Evolutionary conservation across 768 basidiomycete genomes (phyloP), one percentile per base, ranked within the genome.

Genomic region (Tricholoma flavovirens): DNA sequence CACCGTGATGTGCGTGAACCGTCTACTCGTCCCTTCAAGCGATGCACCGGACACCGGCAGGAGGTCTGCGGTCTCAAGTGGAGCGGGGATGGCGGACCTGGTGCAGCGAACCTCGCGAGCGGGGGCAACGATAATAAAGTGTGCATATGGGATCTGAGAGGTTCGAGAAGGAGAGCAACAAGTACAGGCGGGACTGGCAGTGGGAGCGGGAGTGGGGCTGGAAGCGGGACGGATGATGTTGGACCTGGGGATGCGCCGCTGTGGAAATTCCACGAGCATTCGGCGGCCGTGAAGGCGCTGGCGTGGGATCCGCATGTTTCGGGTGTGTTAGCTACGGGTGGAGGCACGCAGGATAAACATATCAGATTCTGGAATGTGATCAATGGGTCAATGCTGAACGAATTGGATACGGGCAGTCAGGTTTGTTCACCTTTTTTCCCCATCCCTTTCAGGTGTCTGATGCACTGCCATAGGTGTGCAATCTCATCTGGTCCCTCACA

Each of bases 41-140:
- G 79, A 46, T 87, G 85, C 58, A 74, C 82, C 0, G 90, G 87
- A 0, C 91, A 93, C 66, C 75, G 87, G 24, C 97, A 99, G 66
- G 96, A 98, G 68, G 94, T 99, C 1, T 99, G 96, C 67, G 96
- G 96, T 3, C 72, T 99, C 43, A 87, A 90, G 56, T 99, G 95
- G 96, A 93, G 87, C 65, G 76, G 79, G 11, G 76, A 77, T 35
- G 64, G 59, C 26, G 77, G 76, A 0, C 66, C 70, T 0, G 67
- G 61, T 0, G 64, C 69, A 0, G 85, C 85, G 7, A 78, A 78
- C 29, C 80, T 99, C 4, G 96, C 96, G 3, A 93, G 89, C 61
- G 96, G 96, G 2, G 96, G 96, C 0, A 99, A 99, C 68, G 96
- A 99, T 72, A 99, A 99, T 73, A 98, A 98, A 74, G 90, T 99